Percentiles rank a stretch among this genome's conserved stretches.
Evolutionary conservation across 768 basidiomycete genomes (phyloP).

Genomic region (Suillus sp.): DNA sequence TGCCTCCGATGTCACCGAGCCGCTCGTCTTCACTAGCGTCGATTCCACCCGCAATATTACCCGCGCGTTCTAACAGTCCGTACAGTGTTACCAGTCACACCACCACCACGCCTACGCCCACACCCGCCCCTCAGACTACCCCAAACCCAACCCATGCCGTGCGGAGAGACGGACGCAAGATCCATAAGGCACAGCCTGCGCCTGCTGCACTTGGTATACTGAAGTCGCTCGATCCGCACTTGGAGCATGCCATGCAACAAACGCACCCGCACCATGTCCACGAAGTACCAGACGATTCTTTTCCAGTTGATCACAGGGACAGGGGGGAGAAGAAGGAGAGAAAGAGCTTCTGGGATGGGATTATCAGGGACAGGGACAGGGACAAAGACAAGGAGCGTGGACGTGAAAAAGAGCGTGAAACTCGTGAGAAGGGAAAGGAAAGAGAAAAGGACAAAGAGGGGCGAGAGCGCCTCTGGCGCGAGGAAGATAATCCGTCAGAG

Average conservation of each 20-base stretch:
- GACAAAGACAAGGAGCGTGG: slow-evolving; percentile 31
- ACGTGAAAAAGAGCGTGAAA: slow-evolving; percentile 18
- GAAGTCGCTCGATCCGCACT: slow-evolving; percentile 60
- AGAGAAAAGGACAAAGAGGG: slow-evolving; percentile 41
- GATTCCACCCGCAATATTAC: slow-evolving; percentile 35
- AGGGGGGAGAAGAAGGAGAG: slow-evolving; percentile 51
- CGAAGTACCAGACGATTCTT: slow-evolving; percentile 36
- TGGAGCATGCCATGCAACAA: slow-evolving; percentile 21
- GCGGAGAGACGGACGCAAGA: slow-evolving; percentile 28
- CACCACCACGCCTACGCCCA: slow-evolving; percentile 4
- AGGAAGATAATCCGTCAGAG: slow-evolving; percentile 53
- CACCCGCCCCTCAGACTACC: slow-evolving; percentile 16
- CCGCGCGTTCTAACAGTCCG: slow-evolving; percentile 48
- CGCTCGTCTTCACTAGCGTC: slow-evolving; percentile 55
- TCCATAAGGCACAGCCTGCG: slow-evolving; percentile 27
- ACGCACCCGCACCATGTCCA: slow-evolving; percentile 18
- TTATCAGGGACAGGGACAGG: slow-evolving; percentile 37
- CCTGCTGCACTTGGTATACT: slow-evolving; percentile 56
- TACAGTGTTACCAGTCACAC: slow-evolving; percentile 39
- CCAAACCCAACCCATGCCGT: slow-evolving; percentile 22
- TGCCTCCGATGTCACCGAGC: slow-evolving; percentile 39
- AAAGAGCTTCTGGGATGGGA: slow-evolving; percentile 55
- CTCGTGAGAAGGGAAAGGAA: slow-evolving; percentile 19
- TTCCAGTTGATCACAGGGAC: slow-evolving; percentile 28
- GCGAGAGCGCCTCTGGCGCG: slow-evolving; percentile 32